phyloP scores from a whole-genome alignment of 495 filamentous ascomycete genomes.

The Neurospora sp. region DNA sequence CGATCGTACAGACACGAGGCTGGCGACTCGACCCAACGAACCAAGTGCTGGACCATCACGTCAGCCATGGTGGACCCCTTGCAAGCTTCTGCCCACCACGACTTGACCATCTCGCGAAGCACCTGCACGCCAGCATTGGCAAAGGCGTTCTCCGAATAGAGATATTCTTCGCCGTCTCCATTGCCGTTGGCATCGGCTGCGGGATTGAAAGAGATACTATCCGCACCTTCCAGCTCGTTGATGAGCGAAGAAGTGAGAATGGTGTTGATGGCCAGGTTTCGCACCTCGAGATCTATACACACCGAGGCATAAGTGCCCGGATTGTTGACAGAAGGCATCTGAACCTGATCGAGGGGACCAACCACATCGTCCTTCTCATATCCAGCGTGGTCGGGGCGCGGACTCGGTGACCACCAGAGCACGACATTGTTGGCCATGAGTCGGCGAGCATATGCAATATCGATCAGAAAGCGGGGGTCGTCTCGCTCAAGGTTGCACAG shows the following conservation, averaged over 20 bases:
- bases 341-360: constrained; percentile 74
- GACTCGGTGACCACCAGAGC: constrained; percentile 89
- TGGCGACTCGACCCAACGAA: constrained; percentile 91
- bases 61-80: constrained; percentile 88
- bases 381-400: constrained; percentile 88
- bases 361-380: constrained; percentile 89
- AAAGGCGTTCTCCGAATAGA: constrained; percentile 87
- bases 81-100: constrained; percentile 95
- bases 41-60: constrained; percentile 93
- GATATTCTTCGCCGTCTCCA: constrained; percentile 43
- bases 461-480: constrained; percentile 88
- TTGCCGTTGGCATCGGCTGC: constrained; percentile 51
- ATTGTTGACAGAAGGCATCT: constrained; percentile 88
- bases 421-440: constrained; percentile 88
- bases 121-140: constrained; percentile 82
- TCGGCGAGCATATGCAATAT: constrained; percentile 86
- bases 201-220: constrained; percentile 70
- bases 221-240: constrained; percentile 87
- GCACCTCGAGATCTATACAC: constrained; percentile 89
- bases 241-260: constrained; percentile 95
- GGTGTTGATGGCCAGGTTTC: constrained; percentile 95
- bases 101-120: constrained; percentile 94
- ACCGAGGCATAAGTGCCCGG: constrained; percentile 91
- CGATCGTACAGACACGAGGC: constrained; percentile 91
- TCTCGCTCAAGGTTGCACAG: constrained; percentile 92